A percentile compares a stretch with the other conserved stretches of the same genome.
These are phyloP conservation scores for Fonsecaea pedrosoi DNA, from an alignment of 2,329 filamentous ascomycete species.

Conservation along the genomic window DNA sequence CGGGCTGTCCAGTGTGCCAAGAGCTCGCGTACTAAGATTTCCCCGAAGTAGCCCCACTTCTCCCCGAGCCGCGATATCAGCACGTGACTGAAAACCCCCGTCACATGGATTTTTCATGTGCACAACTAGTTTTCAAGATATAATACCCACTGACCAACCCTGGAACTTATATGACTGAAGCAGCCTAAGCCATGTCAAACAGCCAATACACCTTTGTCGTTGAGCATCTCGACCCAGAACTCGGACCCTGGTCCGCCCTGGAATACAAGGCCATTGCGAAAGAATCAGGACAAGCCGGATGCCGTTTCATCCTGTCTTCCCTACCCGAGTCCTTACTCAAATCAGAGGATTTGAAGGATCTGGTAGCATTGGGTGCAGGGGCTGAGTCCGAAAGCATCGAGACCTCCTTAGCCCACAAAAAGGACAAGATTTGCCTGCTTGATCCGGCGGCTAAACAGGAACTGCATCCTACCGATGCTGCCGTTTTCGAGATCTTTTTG, in stretches of 20 bases:
- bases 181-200: conserved; percentile 34
- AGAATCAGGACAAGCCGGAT: conserved; percentile 72
- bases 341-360: conserved; percentile 65
- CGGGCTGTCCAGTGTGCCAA: conserved; percentile 3
- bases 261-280: conserved; percentile 88
- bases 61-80: background rate
- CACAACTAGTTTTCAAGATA: background rate
- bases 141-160: background rate
- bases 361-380: conserved; percentile 66
- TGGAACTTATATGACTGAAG: background rate
- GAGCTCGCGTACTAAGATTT: conserved; percentile 11
- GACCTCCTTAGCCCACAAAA: conserved; percentile 74
- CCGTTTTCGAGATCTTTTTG: conserved; percentile 85
- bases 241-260: conserved; percentile 91
- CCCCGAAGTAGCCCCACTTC: conserved; percentile 2
- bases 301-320: conserved; percentile 81
- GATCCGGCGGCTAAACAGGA: conserved; percentile 86
- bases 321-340: conserved; percentile 71
- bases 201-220: conserved; percentile 82
- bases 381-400: conserved; percentile 82
- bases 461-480: conserved; percentile 80
- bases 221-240: conserved; percentile 93
- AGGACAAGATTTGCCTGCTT: conserved; percentile 81
- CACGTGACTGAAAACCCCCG: background rate
- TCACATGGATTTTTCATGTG: background rate